Evolutionary conservation across 2,329 filamentous ascomycete genomes (phyloP), one percentile per base, ranked within the genome.

Genomic region (Ophiosphaerella herpotricha): DNA sequence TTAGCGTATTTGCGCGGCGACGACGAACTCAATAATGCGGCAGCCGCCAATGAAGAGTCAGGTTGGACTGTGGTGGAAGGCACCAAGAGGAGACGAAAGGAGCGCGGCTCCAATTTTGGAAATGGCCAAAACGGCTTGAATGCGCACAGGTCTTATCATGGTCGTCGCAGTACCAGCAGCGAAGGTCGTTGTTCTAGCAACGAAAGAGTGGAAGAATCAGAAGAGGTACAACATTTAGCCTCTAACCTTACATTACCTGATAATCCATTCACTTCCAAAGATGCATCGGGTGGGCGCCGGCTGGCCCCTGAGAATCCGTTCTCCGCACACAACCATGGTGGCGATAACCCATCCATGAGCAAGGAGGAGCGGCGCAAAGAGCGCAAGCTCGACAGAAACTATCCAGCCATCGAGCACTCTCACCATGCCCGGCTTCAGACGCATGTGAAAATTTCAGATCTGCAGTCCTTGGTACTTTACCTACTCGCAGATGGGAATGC

Each of bases 391-490:
- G 64, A 67, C 39, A 61, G 62, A 21, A 63, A 64, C 48, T 72
- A 73, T 43, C 70, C 70, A 2, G 54, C 75, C 21, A 77, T 86
- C 39, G 77, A 75, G 9, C 82, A 84, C 56, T 77, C 78, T 1
- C 70, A 78, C 8, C 75, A 81, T 48, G 77, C 81, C n/a, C 78
- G 77, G 18, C 68, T 85, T 35, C 77, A 84, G 53, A 76, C 77
- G 11, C 79, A 78, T 35, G 79, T 86, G 50, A 83, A 81, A 43
- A 78, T 86, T 46, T 74, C 76, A 40, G 83, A 86, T 58, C 67
- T 87, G 14, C 84, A 86, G 61, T 74, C 77, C 16, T 71, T 87
- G 26, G 74, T 64, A 31, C 75, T 87, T 21, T 86, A 86, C 67
- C 75, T 85, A 54, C 78, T 87, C 46, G 81, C 82, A n/a, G 83